These are phyloP conservation scores for Tulasnella sp. DNA, from an alignment of 768 basidiomycete genomes.

Conservation along the genomic window DNA sequence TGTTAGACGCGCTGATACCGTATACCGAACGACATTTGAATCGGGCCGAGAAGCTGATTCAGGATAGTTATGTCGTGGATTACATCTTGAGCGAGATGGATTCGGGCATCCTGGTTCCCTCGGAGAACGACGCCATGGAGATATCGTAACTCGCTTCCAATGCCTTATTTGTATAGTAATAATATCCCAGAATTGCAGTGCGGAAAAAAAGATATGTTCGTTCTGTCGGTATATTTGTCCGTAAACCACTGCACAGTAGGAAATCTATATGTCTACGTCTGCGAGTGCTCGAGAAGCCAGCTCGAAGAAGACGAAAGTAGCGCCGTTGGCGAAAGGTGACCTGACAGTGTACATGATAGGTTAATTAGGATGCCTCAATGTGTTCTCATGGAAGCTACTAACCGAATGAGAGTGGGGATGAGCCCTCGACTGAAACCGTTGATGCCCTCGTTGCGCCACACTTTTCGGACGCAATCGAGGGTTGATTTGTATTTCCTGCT, in stretches of 20 bases:
- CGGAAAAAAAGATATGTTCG: background rate
- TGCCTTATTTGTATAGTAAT: background rate
- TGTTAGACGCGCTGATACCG: constrained; percentile 78
- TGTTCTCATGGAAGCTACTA: constrained; percentile 20
- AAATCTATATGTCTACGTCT: background rate
- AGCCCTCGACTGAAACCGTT: constrained; percentile 87
- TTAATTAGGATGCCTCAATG: background rate
- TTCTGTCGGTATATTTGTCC: background rate
- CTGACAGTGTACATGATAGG: constrained; percentile 30
- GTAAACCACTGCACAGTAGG: background rate
- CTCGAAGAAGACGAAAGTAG: constrained; percentile 94
- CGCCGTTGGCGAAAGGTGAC: constrained; percentile 93
- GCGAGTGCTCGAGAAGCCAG: constrained; percentile 55
- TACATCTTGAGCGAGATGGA: constrained; percentile 84
- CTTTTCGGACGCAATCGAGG: constrained; percentile 68
- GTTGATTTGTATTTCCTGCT: constrained; percentile 77
- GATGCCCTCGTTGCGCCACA: constrained; percentile 75
- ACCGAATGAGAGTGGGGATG: constrained; percentile 85
- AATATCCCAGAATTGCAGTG: background rate
- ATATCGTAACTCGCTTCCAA: background rate
- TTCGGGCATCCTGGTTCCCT: constrained; percentile 21
- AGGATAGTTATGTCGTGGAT: constrained; percentile 94
- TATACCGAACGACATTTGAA: constrained; percentile 90
- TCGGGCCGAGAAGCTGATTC: constrained; percentile 73
- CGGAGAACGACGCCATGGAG: constrained; percentile 2